These are phyloP conservation scores for Cardamine occulta DNA, from an alignment of 345 rosid genomes.

Conservation along the genomic window DNA sequence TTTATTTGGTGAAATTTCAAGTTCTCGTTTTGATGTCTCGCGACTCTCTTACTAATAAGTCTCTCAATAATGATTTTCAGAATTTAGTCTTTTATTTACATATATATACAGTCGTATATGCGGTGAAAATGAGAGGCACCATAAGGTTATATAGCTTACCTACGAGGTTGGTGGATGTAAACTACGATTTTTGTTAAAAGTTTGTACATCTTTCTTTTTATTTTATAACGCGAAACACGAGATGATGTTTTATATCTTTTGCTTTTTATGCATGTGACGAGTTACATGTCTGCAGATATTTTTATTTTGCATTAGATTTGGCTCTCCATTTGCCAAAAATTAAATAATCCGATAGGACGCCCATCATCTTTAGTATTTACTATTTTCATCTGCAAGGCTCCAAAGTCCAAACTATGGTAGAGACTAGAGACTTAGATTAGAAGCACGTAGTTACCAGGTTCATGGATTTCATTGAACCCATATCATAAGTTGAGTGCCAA, in stretches of 20 bases:
- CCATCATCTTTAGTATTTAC: not conserved
- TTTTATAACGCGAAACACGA: constrained; percentile 35
- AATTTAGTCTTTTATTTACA: not conserved
- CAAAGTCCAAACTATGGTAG: constrained; percentile 23
- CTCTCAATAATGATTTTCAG: constrained; percentile 22
- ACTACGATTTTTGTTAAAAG: not conserved
- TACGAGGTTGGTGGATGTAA: constrained; percentile 34
- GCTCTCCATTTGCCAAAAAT: not conserved
- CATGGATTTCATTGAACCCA: constrained; percentile 14
- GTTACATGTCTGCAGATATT: constrained; percentile 6
- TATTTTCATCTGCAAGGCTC: not conserved
- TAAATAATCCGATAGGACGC: not conserved
- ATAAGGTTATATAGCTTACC: constrained; percentile 7
- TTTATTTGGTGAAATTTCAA: constrained; percentile 24
- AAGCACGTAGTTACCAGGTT: constrained; percentile 19
- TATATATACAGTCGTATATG: not conserved
- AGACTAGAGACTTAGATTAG: not conserved
- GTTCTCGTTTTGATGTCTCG: constrained; percentile 35
- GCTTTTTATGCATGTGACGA: constrained; percentile 35
- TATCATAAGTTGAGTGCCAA: not conserved
- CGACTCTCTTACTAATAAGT: not conserved
- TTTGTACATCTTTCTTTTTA: not conserved
- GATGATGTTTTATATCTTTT: constrained; percentile 11
- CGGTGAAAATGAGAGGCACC: constrained; percentile 15
- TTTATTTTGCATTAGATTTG: not conserved